Evolutionary conservation across 2,329 filamentous ascomycete genomes (phyloP), one percentile per base, ranked within the genome.

Genomic region (Colletotrichum liriopes): DNA sequence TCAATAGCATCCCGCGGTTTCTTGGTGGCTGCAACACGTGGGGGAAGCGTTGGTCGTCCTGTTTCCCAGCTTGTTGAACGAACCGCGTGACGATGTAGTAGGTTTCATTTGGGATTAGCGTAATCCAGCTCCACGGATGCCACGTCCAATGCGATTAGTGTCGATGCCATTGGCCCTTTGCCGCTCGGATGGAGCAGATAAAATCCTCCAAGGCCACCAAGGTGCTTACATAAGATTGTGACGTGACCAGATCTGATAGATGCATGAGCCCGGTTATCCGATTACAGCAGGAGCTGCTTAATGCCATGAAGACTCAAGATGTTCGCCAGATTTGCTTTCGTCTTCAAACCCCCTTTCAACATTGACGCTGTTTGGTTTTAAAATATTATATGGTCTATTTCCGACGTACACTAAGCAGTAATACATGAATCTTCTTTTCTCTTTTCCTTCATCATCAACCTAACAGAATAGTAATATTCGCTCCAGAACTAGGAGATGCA

Each of bases 21-120:
- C 59, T 43, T 68, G 59, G 69, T 72, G 72, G 72, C 60, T 73
- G 72, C 64, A 68, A 51, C 72, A 73, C 72, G 72, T 73, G 72
- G 64, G 72, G 60, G 49, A 72, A 73, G 68, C 65, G 65, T 73
- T 73, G 72, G 72, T 67, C 60, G 49, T 49, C 65, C 70, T 70
- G 60, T 73, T 56, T 70, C 54, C 70, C 54, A 72, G 39, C 70
- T 65, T 72, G 65, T 55, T 61, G 39, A 70, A 54, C 52, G 60
- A 70, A 51, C 70, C 70, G 54, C 70, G 70, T 72, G 70, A 72
- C 70, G 59, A 72, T 65, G 41, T 61, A 69, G 55, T 59, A 65
- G 70, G 70, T 65, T 72, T 72, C 70, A 72, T 70, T 72, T 70
- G 47, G 60, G 70, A 52, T 69, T 72, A 72, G 70, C 70, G 70